Conservation (phyloP, 306 rosid genomes). For the Dicorynia guianensis region DNA sequence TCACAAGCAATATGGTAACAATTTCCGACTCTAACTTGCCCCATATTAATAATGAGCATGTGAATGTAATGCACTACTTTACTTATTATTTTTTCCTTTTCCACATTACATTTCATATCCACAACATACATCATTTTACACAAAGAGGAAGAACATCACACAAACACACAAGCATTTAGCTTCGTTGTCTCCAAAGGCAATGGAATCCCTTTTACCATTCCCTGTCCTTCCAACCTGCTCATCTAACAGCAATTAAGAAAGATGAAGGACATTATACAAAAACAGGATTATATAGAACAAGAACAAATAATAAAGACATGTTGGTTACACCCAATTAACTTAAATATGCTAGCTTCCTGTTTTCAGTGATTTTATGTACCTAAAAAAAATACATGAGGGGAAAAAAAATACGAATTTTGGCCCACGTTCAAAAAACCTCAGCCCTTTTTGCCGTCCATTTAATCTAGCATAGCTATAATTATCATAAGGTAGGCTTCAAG, state of each 20-base stretch:
- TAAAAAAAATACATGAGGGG: no score
- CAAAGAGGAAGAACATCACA: not conserved
- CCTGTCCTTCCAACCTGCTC: no score
- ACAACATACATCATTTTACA: constrained; percentile 13
- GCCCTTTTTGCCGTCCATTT: constrained; percentile 1
- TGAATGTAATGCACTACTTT: not conserved
- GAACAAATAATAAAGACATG: not conserved
- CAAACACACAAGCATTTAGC: no score
- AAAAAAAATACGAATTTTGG: no score
- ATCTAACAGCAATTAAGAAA: no score
- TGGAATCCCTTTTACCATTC: no score
- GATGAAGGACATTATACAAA: not conserved
- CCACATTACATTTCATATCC: not conserved
- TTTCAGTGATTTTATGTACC: constrained; percentile 21
- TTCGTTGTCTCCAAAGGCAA: no score
- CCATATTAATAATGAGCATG: constrained; percentile 10
- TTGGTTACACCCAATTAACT: not conserved
- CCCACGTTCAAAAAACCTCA: not conserved
- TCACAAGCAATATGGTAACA: not conserved
- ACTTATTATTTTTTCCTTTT: not conserved
- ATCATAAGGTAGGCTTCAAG: constrained; percentile 9
- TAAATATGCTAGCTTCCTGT: constrained; percentile 28
- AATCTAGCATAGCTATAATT: not conserved
- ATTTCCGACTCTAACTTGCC: not conserved
- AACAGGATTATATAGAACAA: not conserved